Evolutionary conservation across 2,329 filamentous ascomycete species (phyloP).

Genomic region (Lasiodiplodia hormozganensis): DNA sequence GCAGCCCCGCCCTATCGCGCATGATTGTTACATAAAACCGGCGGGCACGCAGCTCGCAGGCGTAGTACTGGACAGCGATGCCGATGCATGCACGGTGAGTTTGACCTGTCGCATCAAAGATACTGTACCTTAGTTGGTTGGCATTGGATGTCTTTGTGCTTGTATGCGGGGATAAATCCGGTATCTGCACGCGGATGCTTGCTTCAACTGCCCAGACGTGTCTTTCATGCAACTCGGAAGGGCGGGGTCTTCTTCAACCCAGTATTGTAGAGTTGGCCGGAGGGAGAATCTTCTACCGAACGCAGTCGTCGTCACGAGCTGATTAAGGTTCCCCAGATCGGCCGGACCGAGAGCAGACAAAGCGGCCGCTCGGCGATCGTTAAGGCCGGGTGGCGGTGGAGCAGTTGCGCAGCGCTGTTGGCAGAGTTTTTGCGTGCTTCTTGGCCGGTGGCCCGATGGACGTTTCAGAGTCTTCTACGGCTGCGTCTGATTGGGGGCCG

Average conservation of each 20-base stretch:
- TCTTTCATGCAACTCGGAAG: too few relatives aligned
- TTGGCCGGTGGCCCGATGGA: neutral
- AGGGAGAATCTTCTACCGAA: too few relatives aligned
- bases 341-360: constrained; percentile 5
- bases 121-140: neutral
- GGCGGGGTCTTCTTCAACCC: too few relatives aligned
- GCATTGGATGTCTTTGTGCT: neutral
- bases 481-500: neutral
- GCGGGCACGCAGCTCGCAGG: neutral
- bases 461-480: constrained; percentile 1
- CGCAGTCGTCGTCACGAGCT: neutral
- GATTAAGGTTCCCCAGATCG: constrained; percentile 21
- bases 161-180: too few relatives aligned
- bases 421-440: neutral
- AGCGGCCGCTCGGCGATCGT: neutral
- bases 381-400: neutral
- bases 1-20: constrained; percentile 18
- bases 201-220: too few relatives aligned
- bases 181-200: too few relatives aligned
- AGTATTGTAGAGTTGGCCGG: too few relatives aligned
- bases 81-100: neutral
- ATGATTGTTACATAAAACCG: constrained; percentile 10
- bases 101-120: too few relatives aligned
- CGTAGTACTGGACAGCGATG: neutral
- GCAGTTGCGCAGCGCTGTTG: neutral